phyloP scores from a whole-genome alignment of 2,329 filamentous ascomycete species.

The Beauveria pseudobassiana region DNA sequence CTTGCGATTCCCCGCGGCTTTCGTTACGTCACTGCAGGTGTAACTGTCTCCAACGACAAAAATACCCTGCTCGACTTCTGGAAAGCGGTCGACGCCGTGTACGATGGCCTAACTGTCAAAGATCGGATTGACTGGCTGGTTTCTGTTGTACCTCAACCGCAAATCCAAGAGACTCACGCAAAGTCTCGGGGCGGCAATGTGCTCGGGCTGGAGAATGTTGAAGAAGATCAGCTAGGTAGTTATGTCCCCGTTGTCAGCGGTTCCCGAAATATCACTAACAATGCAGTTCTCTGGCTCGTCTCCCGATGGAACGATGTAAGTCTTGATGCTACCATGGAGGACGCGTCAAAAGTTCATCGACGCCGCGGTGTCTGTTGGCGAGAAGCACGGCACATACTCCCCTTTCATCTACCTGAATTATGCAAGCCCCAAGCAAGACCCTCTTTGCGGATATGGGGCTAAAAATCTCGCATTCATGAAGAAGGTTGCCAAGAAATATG shows the following conservation, averaged over 20 bases:
- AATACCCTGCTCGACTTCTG: slow-evolving; percentile 12
- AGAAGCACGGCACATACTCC: slow-evolving; percentile 7
- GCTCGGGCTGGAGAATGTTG: slow-evolving; percentile 9
- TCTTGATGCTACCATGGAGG: slow-evolving; percentile 9
- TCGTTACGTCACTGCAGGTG: slow-evolving; percentile 14
- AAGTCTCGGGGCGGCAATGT: slow-evolving; percentile 10
- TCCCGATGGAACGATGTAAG: slow-evolving; percentile 12
- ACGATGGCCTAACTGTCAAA: slow-evolving; percentile 11
- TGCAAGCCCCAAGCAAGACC: slow-evolving; percentile 29
- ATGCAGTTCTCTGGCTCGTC: slow-evolving; percentile 11
- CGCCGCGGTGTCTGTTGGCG: neutral
- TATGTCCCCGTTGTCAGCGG: neutral
- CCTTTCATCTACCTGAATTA: slow-evolving; percentile 34
- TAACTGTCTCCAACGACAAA: slow-evolving; percentile 13
- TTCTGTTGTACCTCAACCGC: slow-evolving; percentile 13
- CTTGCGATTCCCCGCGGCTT: slow-evolving; percentile 12
- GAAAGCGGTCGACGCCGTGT: slow-evolving; percentile 10
- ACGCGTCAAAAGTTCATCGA: slow-evolving; percentile 7
- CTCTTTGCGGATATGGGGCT: slow-evolving; percentile 29
- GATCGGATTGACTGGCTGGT: slow-evolving; percentile 15
- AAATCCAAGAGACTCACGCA: slow-evolving; percentile 9
- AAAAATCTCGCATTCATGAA: slow-evolving; percentile 26
- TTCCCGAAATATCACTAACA: neutral
- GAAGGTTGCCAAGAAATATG: slow-evolving; percentile 23
- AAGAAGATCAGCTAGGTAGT: slow-evolving; percentile 13